A percentile compares a stretch with the other conserved stretches of the same genome.
phyloP scores from a whole-genome alignment of 352 stramenopile species.

The Nothophytophthora sp. region DNA sequence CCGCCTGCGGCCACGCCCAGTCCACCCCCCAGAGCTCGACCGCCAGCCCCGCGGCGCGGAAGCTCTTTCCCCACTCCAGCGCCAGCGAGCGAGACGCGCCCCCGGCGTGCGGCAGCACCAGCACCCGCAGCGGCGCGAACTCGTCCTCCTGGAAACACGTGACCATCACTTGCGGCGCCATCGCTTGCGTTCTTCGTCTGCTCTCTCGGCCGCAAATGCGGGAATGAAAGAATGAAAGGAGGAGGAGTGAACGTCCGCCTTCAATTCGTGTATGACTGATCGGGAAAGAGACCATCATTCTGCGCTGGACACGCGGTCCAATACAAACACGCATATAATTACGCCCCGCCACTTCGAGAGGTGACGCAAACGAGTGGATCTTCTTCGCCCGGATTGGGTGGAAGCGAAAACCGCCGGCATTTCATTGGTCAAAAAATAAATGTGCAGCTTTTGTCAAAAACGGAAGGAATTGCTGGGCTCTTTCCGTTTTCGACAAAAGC shows the following conservation, averaged over 20 bases:
- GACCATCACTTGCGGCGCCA: constrained; percentile 36
- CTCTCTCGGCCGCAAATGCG: constrained; percentile 3
- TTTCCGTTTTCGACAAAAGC: too few species aligned
- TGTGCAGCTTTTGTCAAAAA: too few species aligned
- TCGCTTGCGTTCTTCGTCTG: constrained; percentile 15
- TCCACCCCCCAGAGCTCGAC: constrained; percentile 71
- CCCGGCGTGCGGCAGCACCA: constrained; percentile 63
- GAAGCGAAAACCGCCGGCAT: not conserved
- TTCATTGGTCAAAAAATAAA: constrained; percentile 1
- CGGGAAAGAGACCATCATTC: too few species aligned
- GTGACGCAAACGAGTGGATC: too few species aligned
- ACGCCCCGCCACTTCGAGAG: too few species aligned
- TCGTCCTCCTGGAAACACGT: constrained; percentile 74
- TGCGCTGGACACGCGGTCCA: too few species aligned
- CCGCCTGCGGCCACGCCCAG: constrained; percentile 39
- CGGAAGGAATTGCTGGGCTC: too few species aligned
- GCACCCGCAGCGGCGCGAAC: constrained; percentile 55
- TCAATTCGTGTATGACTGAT: too few species aligned
- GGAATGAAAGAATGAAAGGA: constrained; percentile 24
- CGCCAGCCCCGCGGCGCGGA: constrained; percentile 26
- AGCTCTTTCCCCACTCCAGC: constrained; percentile 47
- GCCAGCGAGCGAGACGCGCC: constrained; percentile 42
- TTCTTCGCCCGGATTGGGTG: not conserved
- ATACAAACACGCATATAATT: too few species aligned
- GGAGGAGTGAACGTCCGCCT: too few species aligned